These are phyloP conservation scores for Nepenthes alata DNA, from an alignment of 179 eudicot genomes.

Conservation along the genomic window DNA sequence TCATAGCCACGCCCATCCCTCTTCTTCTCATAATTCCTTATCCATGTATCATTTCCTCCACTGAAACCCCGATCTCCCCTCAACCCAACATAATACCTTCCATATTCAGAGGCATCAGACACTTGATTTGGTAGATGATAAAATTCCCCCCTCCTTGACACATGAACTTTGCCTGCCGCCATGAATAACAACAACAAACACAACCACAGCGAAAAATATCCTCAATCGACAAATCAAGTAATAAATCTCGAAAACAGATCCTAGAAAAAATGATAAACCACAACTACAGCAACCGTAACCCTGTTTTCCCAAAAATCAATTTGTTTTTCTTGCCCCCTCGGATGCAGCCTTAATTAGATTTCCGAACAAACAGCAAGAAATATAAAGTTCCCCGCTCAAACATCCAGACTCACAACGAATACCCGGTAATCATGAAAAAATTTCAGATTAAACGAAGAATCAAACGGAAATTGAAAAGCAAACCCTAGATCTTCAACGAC, in stretches of 20 bases:
- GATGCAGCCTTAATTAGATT: background rate
- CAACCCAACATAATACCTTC: background rate
- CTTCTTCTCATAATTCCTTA: background rate
- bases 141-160: conserved; percentile 6
- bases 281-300: background rate
- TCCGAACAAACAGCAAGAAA: no score
- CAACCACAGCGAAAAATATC: conserved; percentile 1
- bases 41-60: background rate
- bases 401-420: no score
- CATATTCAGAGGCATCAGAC: background rate
- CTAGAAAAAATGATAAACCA: background rate
- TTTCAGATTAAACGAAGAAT: no score
- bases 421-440: no score
- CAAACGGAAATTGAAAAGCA: no score
- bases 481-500: no score
- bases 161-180: conserved; percentile 22
- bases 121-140: conserved; percentile 1
- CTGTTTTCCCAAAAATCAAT: background rate
- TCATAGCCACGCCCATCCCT: background rate
- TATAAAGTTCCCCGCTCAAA: no score
- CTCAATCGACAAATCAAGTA: conserved; percentile 1
- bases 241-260: background rate
- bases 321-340: background rate
- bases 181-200: conserved; percentile 14
- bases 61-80: background rate